These are phyloP conservation scores for Amylostereum chailletii DNA, from an alignment of 1,284 basidiomycete genomes.

Conservation along the genomic window DNA sequence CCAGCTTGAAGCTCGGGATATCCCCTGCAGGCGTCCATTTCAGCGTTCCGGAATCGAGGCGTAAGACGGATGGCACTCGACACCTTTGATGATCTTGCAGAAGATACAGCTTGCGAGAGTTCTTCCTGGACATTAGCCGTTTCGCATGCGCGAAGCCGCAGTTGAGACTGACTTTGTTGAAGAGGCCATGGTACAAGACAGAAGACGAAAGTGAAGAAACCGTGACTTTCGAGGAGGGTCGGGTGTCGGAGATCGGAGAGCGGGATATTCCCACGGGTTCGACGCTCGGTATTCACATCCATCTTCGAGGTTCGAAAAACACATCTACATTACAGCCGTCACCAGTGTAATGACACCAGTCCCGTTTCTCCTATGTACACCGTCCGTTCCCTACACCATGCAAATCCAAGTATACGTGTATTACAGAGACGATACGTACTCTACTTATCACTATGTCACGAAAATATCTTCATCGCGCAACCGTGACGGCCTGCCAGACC, in stretches of 20 bases:
- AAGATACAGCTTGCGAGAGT: slow-evolving; percentile 64
- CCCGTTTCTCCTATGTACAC: too few relatives aligned
- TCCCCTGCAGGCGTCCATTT: slow-evolving; percentile 35
- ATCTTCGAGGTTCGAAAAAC: too few relatives aligned
- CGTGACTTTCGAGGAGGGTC: background rate
- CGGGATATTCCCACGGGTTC: too few relatives aligned
- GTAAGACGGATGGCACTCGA: slow-evolving; percentile 1
- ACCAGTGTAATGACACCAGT: too few relatives aligned
- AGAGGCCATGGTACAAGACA: slow-evolving; percentile 1
- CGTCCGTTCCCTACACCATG: too few relatives aligned
- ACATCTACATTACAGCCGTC: too few relatives aligned
- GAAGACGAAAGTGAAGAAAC: background rate
- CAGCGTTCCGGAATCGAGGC: background rate
- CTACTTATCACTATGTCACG: too few relatives aligned
- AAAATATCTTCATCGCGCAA: too few relatives aligned
- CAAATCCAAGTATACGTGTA: too few relatives aligned
- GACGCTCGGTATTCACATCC: too few relatives aligned
- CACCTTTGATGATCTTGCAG: slow-evolving; percentile 88
- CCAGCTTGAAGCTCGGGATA: slow-evolving; percentile 76
- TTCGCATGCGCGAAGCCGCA: background rate
- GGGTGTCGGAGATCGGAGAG: background rate
- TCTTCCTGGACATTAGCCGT: background rate
- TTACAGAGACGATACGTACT: too few relatives aligned
- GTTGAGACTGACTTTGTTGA: background rate
- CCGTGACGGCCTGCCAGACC: too few relatives aligned